Evolutionary conservation across 2,329 filamentous ascomycete species (phyloP).

Genomic region (Trichoderma asperellum): DNA sequence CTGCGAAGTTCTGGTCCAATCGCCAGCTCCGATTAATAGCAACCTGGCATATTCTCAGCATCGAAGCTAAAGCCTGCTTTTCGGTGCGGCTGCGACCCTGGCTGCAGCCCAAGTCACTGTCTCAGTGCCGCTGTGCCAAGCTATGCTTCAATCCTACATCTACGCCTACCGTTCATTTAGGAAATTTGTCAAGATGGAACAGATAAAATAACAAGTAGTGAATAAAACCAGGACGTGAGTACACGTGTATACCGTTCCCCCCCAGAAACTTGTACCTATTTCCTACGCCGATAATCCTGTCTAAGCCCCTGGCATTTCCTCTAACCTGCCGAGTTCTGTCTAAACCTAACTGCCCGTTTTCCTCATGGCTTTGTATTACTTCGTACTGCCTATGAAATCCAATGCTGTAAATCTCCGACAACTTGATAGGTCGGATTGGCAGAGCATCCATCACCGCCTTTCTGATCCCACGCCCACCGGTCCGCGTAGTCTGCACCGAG

Average conservation of each 20-base stretch:
- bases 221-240: background rate
- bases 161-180: background rate
- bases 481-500: slow-evolving; percentile 45
- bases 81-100: slow-evolving; percentile 10
- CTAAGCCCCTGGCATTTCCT: background rate
- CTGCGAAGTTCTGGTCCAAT: background rate
- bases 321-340: slow-evolving; percentile 8
- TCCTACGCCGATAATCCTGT: background rate
- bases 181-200: background rate
- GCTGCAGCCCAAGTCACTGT: background rate
- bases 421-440: slow-evolving; percentile 50
- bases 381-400: slow-evolving; percentile 37
- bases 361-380: background rate
- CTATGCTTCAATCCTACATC: background rate
- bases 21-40: background rate
- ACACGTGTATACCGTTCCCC: background rate
- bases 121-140: background rate
- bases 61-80: background rate
- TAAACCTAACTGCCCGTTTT: slow-evolving; percentile 1
- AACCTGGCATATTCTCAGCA: background rate
- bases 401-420: slow-evolving; percentile 47
- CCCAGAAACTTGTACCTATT: background rate
- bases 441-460: slow-evolving; percentile 46
- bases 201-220: background rate
- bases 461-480: slow-evolving; percentile 53